A percentile compares a stretch with the other conserved stretches of the same genome.
These are phyloP conservation scores for Aspergillus avenaceus DNA, from an alignment of 495 filamentous ascomycete genomes.

Conservation along the genomic window DNA sequence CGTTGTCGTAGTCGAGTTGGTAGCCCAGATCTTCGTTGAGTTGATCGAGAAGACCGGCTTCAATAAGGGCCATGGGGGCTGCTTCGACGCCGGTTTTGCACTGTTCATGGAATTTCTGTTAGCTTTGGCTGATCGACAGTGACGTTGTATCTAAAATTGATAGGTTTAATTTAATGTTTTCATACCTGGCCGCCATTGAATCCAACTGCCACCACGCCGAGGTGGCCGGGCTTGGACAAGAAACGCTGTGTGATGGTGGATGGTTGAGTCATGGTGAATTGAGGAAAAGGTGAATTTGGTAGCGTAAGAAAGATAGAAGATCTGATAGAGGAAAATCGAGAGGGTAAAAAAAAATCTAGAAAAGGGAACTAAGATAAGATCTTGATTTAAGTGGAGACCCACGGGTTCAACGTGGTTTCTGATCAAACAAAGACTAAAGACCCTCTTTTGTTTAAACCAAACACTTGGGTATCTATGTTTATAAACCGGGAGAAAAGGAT, in stretches of 20 bases:
- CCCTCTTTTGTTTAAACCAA: too few species aligned
- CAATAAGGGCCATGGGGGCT: slow-evolving; percentile 85
- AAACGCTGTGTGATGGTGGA: slow-evolving; percentile 78
- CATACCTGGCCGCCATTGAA: slow-evolving; percentile 95
- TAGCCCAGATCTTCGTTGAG: slow-evolving; percentile 82
- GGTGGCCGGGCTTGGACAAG: slow-evolving; percentile 68
- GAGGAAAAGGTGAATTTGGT: slow-evolving; percentile 2
- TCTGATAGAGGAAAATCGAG: slow-evolving; percentile 1
- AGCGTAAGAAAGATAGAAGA: slow-evolving; percentile 6
- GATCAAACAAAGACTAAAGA: too few species aligned
- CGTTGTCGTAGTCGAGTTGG: slow-evolving; percentile 78
- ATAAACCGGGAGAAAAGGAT: neutral
- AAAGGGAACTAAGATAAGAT: slow-evolving; percentile 8
- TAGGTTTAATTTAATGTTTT: too few species aligned
- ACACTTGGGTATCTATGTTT: too few species aligned
- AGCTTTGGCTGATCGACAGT: too few species aligned
- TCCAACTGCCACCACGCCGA: slow-evolving; percentile 91
- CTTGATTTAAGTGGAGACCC: slow-evolving; percentile 4
- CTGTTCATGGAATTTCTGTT: too few species aligned
- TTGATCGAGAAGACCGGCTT: slow-evolving; percentile 80
- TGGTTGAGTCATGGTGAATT: slow-evolving; percentile 56
- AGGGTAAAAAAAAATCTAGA: slow-evolving; percentile 17
- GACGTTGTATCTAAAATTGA: too few species aligned
- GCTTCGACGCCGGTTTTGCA: slow-evolving; percentile 90
- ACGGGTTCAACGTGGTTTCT: too few species aligned